phyloP scores from a whole-genome alignment of 192 early-diverging fungal species.

The Radiomyces spectabilis region DNA sequence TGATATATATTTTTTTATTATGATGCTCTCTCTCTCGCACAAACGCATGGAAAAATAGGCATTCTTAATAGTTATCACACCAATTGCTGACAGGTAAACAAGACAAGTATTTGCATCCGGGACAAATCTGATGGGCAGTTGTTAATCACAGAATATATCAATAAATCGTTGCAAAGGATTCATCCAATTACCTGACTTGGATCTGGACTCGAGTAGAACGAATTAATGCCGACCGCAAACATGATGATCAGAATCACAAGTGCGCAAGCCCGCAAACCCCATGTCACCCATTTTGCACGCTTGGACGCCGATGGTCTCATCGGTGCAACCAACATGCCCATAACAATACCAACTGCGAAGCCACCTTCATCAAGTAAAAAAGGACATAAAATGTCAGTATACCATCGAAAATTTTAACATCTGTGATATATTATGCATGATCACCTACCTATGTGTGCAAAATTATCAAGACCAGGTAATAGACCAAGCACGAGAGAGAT shows the following conservation, averaged over 20 bases:
- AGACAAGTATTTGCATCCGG: constrained; percentile 54
- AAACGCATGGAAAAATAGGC: too few relatives aligned
- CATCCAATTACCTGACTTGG: constrained; percentile 11
- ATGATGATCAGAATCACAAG: constrained; percentile 34
- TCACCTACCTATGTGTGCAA: constrained; percentile 69
- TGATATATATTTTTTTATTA: not conserved
- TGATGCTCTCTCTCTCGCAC: not conserved
- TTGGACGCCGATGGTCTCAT: constrained; percentile 10
- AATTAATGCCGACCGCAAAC: constrained; percentile 34
- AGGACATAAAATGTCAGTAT: not conserved
- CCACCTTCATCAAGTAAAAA: constrained; percentile 16
- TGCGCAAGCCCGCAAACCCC: constrained; percentile 28
- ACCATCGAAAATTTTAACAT: not conserved
- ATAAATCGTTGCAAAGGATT: not conserved
- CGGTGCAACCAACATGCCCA: constrained; percentile 7
- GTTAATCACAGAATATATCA: not conserved
- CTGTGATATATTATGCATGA: not conserved
- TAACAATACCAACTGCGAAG: constrained; percentile 8
- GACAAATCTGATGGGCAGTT: constrained; percentile 31
- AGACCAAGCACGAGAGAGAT: constrained; percentile 66
- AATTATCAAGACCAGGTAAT: constrained; percentile 74
- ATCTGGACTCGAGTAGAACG: constrained; percentile 41
- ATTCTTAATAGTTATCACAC: constrained; percentile 33
- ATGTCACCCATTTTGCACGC: constrained; percentile 20
- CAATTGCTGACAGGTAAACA: constrained; percentile 42